These are phyloP conservation scores for Fagopyrum tataricum DNA, from an alignment of 148 eudicot genomes.

Conservation along the genomic window DNA sequence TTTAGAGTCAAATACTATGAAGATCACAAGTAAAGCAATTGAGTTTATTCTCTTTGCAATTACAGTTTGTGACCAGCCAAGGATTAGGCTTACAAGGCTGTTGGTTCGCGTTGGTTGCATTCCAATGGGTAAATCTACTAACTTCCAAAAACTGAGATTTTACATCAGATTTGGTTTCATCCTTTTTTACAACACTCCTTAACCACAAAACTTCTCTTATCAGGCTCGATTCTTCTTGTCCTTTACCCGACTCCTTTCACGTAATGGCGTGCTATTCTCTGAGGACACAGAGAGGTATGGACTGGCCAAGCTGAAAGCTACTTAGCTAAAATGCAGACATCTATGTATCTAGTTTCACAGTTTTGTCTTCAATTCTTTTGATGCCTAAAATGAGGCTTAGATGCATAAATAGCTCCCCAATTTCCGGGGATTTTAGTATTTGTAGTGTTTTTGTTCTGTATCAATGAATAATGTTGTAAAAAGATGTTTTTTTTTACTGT, in stretches of 20 bases:
- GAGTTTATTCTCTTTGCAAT: neutral
- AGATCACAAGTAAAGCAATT: neutral
- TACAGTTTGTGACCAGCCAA: slow-evolving; percentile 31
- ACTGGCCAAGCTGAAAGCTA: slow-evolving; percentile 38
- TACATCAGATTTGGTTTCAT: neutral
- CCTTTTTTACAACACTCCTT: neutral
- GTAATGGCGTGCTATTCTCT: slow-evolving; percentile 56
- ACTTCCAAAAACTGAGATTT: neutral
- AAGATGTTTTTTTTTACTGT: neutral
- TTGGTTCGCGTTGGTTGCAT: slow-evolving; percentile 47
- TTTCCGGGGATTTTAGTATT: neutral
- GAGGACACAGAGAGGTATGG: slow-evolving; percentile 39
- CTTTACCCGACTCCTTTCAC: slow-evolving; percentile 53
- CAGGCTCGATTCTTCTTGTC: slow-evolving; percentile 24
- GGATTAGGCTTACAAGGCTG: slow-evolving; percentile 38
- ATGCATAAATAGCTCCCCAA: neutral
- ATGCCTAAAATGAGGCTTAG: slow-evolving; percentile 10
- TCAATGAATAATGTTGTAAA: neutral
- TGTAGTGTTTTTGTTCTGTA: neutral
- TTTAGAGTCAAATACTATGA: slow-evolving; percentile 1
- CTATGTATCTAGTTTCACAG: neutral
- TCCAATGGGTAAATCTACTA: slow-evolving; percentile 38
- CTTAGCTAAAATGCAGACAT: slow-evolving; percentile 23
- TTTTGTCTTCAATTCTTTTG: slow-evolving; percentile 7
- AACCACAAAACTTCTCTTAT: neutral